phyloP scores from a whole-genome alignment of 2,329 filamentous ascomycete species.

The Aspergillus versicolor region DNA sequence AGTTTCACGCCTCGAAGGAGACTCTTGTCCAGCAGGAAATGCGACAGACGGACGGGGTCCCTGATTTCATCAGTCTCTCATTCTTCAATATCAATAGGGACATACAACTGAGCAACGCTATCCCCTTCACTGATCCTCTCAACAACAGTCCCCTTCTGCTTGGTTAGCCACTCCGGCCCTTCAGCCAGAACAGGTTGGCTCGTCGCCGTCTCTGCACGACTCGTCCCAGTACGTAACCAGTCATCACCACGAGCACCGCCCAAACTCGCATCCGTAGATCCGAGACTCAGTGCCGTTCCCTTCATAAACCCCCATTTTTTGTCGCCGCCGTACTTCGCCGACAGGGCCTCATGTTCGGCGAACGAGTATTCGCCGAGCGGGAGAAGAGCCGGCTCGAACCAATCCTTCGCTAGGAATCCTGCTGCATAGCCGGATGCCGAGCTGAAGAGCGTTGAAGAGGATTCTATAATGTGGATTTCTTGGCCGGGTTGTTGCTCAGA shows the following conservation, averaged over 20 bases:
- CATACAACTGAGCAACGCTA: constrained; percentile 65
- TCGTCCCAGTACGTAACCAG: constrained; percentile 66
- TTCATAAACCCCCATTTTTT: constrained; percentile 59
- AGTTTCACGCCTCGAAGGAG: constrained; percentile 62
- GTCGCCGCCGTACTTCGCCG: constrained; percentile 57
- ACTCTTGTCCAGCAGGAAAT: constrained; percentile 62
- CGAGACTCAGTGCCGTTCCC: constrained; percentile 61
- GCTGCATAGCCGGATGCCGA: constrained; percentile 73
- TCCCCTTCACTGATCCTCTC: constrained; percentile 62
- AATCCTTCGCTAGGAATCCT: constrained; percentile 72
- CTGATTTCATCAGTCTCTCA: constrained; percentile 34
- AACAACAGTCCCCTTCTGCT: constrained; percentile 54
- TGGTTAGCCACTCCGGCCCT: constrained; percentile 60
- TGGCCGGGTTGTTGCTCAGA: constrained; percentile 36
- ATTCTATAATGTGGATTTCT: constrained; percentile 59
- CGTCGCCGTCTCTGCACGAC: constrained; percentile 56
- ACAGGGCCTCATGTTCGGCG: constrained; percentile 64
- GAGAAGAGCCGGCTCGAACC: constrained; percentile 61
- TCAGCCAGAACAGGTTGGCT: constrained; percentile 34
- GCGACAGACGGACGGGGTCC: constrained; percentile 65
- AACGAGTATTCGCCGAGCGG: constrained; percentile 68
- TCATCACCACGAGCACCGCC: constrained; percentile 55
- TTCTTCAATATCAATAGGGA: constrained; percentile 12
- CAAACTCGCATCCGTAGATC: constrained; percentile 36
- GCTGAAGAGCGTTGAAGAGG: constrained; percentile 62